A percentile compares a stretch with the other conserved stretches of the same genome.
phyloP scores from a whole-genome alignment of 257 asterid species.

The Leptodermis oblonga region DNA sequence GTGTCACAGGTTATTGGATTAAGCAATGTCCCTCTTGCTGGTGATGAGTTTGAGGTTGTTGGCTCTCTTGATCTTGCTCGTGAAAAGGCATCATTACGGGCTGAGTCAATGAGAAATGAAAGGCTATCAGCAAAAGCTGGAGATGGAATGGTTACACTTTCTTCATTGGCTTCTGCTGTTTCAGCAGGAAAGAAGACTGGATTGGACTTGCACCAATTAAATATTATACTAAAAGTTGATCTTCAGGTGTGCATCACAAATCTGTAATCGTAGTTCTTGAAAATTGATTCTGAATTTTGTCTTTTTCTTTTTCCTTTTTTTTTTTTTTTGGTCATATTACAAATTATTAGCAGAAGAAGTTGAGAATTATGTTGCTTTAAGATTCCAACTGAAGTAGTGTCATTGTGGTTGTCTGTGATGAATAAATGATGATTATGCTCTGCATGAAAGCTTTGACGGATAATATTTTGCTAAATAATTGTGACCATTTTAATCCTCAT shows the following conservation, averaged over 20 bases:
- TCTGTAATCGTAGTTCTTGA: conserved; percentile 3
- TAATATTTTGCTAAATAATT: neutral
- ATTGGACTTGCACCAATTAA: conserved; percentile 87
- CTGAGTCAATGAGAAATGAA: conserved; percentile 62
- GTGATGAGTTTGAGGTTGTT: conserved; percentile 95
- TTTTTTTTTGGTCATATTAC: no score
- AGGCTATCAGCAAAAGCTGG: conserved; percentile 89
- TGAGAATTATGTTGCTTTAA: neutral
- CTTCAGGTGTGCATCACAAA: conserved; percentile 61
- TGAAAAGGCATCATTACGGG: conserved; percentile 68
- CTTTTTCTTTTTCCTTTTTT: no score
- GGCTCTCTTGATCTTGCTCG: conserved; percentile 84
- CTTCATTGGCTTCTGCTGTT: conserved; percentile 91
- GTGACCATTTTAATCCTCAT: neutral
- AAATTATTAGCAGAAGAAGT: neutral
- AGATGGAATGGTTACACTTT: conserved; percentile 89
- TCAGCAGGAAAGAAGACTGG: conserved; percentile 76
- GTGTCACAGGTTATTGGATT: conserved; percentile 77
- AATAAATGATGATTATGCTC: neutral
- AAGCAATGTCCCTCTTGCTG: conserved; percentile 89
- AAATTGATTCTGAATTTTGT: neutral
- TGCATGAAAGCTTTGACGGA: neutral
- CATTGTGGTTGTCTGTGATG: neutral
- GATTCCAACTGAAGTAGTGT: neutral
- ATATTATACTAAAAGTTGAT: conserved; percentile 89